Percentiles rank a stretch among this genome's conserved stretches.
phyloP scores from a whole-genome alignment of 495 filamentous ascomycete genomes.

The Aspergillus hancockii region DNA sequence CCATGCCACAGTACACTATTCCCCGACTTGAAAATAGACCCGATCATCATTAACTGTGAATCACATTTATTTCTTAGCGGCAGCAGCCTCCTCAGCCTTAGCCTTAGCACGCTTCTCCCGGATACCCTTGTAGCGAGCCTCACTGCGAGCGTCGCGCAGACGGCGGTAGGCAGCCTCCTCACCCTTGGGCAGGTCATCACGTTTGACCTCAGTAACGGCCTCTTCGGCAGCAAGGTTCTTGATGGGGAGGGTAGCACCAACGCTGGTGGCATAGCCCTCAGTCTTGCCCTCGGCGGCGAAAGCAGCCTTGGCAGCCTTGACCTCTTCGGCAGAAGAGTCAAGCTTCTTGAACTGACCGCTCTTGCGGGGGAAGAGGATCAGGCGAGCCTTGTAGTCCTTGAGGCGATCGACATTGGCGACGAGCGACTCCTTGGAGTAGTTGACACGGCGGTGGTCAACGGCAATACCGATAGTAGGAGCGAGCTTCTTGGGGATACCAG shows the following conservation, averaged over 20 bases:
- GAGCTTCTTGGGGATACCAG: constrained; percentile 90
- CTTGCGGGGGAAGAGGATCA: constrained; percentile 98
- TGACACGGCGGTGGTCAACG: constrained; percentile 93
- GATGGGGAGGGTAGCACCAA: constrained; percentile 67
- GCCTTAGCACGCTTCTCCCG: constrained; percentile 92
- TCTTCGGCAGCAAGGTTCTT: constrained; percentile 57
- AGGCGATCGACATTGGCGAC: constrained; percentile 92
- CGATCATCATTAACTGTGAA: constrained; percentile 50
- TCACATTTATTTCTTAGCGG: constrained; percentile 85
- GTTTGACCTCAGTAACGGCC: constrained; percentile 75
- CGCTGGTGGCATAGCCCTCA: constrained; percentile 54
- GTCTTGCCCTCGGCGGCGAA: constrained; percentile 51
- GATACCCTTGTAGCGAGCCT: constrained; percentile 75
- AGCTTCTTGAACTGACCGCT: constrained; percentile 85
- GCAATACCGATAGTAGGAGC: constrained; percentile 94
- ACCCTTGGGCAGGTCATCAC: constrained; percentile 72
- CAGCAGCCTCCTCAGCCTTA: constrained; percentile 86
- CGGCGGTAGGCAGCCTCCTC: constrained; percentile 83
- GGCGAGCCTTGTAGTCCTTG: constrained; percentile 88
- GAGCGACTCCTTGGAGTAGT: constrained; percentile 92
- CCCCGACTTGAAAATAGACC: constrained; percentile 45
- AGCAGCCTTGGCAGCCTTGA: constrained; percentile 67
- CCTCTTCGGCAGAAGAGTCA: constrained; percentile 85
- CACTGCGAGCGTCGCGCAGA: constrained; percentile 82
- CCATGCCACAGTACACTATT: constrained; percentile 48